A percentile compares a stretch with the other conserved stretches of the same genome.
These are phyloP conservation scores for Populus hybrid DNA, from an alignment of 441 rosid species.

Conservation along the genomic window DNA sequence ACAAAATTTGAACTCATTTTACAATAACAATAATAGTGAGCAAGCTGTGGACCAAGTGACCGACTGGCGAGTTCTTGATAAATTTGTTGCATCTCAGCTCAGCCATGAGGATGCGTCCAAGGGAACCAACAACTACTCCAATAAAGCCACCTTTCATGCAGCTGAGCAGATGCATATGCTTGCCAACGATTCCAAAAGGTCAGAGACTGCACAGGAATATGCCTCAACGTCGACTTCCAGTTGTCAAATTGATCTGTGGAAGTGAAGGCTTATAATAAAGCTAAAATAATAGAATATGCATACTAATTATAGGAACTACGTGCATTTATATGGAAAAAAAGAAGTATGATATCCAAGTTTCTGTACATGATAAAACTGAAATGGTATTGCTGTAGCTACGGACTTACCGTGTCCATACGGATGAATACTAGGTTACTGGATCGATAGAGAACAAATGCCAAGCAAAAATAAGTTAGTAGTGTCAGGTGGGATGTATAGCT, in stretches of 20 bases:
- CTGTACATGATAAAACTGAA: constrained; percentile 57
- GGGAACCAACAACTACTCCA: constrained; percentile 32
- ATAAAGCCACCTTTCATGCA: constrained; percentile 37
- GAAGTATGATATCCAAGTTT: constrained; percentile 22
- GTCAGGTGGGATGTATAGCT: constrained; percentile 25
- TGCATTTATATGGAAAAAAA: constrained; percentile 16
- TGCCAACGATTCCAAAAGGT: constrained; percentile 40
- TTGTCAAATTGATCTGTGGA: constrained; percentile 89
- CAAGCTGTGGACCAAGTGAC: constrained; percentile 68
- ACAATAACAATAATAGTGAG: constrained; percentile 30
- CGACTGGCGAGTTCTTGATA: constrained; percentile 95
- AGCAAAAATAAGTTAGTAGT: constrained; percentile 30
- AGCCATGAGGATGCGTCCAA: constrained; percentile 67
- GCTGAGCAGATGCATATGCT: constrained; percentile 37
- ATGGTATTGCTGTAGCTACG: constrained; percentile 32
- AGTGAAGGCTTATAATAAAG: constrained; percentile 37
- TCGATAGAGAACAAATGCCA: constrained; percentile 19
- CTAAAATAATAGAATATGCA: constrained; percentile 25
- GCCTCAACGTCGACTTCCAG: constrained; percentile 70
- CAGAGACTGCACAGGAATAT: constrained; percentile 53
- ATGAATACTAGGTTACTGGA: constrained; percentile 20
- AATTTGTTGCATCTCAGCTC: constrained; percentile 94
- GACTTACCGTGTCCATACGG: constrained; percentile 27
- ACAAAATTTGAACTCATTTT: constrained; percentile 45
- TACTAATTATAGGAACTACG: constrained; percentile 42